phyloP scores from a whole-genome alignment of 192 early-diverging fungal species.

The Entomortierella beljakovae region DNA sequence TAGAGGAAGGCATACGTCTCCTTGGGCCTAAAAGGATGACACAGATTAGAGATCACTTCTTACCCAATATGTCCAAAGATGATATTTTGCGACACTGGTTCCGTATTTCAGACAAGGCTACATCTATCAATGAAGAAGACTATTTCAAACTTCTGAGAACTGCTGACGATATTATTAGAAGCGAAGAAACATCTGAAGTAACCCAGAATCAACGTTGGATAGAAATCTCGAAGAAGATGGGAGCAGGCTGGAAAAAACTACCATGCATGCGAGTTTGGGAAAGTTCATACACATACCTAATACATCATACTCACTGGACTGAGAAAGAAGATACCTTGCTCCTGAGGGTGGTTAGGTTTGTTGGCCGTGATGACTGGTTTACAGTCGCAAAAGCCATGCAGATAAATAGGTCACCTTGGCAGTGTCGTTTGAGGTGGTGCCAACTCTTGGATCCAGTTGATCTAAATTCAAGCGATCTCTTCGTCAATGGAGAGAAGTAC shows the following conservation, averaged over 20 bases:
- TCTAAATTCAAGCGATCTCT: background rate
- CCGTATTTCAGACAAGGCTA: constrained; percentile 37
- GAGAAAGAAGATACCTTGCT: constrained; percentile 10
- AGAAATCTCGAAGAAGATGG: constrained; percentile 20
- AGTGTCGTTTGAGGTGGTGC: constrained; percentile 40
- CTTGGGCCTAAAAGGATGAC: constrained; percentile 26
- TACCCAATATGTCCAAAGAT: constrained; percentile 43
- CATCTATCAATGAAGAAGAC: constrained; percentile 17
- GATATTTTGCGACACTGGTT: constrained; percentile 37
- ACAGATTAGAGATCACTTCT: constrained; percentile 25
- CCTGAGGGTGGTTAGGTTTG: constrained; percentile 28
- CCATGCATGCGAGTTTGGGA: constrained; percentile 42
- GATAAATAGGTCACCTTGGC: constrained; percentile 23
- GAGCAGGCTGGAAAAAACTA: constrained; percentile 25
- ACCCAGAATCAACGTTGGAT: constrained; percentile 11
- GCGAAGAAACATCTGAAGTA: background rate
- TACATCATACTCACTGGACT: constrained; percentile 7
- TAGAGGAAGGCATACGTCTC: constrained; percentile 38
- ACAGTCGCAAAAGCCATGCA: constrained; percentile 28
- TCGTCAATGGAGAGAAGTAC: constrained; percentile 16
- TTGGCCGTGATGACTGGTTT: constrained; percentile 39
- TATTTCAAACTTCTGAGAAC: constrained; percentile 20
- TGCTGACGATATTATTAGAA: background rate
- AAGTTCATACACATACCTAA: constrained; percentile 26
- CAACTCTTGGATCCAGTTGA: constrained; percentile 36